These are phyloP conservation scores for Monosporascus sp. DNA, from an alignment of 2,329 filamentous ascomycete species.

Conservation along the genomic window DNA sequence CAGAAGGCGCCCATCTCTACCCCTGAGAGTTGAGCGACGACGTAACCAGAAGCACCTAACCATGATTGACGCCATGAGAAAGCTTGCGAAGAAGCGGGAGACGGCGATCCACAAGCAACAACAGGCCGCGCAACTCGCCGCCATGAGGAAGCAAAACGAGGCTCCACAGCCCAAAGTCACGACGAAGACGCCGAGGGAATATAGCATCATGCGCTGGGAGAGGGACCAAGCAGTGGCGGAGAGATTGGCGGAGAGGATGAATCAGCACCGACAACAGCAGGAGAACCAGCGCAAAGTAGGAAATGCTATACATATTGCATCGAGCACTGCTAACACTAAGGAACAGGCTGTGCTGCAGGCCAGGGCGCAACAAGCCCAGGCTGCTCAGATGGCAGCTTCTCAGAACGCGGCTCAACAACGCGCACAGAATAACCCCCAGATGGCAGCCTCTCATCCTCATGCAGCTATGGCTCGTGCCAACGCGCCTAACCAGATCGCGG, in stretches of 20 bases:
- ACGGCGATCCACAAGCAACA: slow-evolving; percentile 80
- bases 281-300: slow-evolving; percentile 50
- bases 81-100: slow-evolving; percentile 91
- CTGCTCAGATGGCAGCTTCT: slow-evolving; percentile 40
- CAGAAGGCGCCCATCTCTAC: slow-evolving; percentile 68
- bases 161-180: slow-evolving; percentile 40
- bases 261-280: slow-evolving; percentile 49
- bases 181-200: slow-evolving; percentile 79
- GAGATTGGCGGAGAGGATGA: slow-evolving; percentile 55
- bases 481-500: slow-evolving; percentile 39
- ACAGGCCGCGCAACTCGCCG: slow-evolving; percentile 69
- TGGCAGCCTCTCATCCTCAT: slow-evolving; percentile 27
- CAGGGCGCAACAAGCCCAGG: slow-evolving; percentile 39
- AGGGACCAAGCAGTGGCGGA: slow-evolving; percentile 67
- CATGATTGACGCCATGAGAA: slow-evolving; percentile 90
- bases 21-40: slow-evolving; percentile 79
- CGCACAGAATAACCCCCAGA: slow-evolving; percentile 30
- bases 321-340: slow-evolving; percentile 21
- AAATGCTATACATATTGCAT: slow-evolving; percentile 16
- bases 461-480: slow-evolving; percentile 35
- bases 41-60: slow-evolving; percentile 82
- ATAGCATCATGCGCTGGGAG: slow-evolving; percentile 84
- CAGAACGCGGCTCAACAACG: slow-evolving; percentile 32
- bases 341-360: slow-evolving; percentile 39
- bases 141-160: slow-evolving; percentile 77